Evolutionary conservation across 2,329 filamentous ascomycete species (phyloP).

Genomic region (Alternaria tenuissima): DNA sequence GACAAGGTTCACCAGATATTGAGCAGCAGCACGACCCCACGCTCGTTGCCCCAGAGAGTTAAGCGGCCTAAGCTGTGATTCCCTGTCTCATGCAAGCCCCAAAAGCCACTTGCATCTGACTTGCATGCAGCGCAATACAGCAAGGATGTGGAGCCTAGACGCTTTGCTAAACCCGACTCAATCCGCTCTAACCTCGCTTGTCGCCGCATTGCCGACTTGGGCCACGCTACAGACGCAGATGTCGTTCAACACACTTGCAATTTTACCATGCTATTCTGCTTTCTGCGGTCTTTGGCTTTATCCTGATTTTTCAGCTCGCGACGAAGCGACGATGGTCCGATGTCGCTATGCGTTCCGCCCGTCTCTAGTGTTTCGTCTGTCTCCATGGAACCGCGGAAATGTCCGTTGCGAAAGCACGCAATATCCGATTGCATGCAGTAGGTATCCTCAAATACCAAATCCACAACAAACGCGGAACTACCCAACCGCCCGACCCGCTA

Average conservation of each 20-base stretch:
- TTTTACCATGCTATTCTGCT: slow-evolving; percentile 16
- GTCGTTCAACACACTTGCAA: slow-evolving; percentile 20
- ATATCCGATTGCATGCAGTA: slow-evolving; percentile 10
- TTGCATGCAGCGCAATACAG: slow-evolving; percentile 27
- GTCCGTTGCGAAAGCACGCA: slow-evolving; percentile 4
- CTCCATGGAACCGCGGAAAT: slow-evolving; percentile 24
- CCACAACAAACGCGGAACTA: slow-evolving; percentile 15
- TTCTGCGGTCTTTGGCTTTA: slow-evolving; percentile 7
- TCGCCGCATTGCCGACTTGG: slow-evolving; percentile 18
- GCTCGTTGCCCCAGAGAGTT: slow-evolving; percentile 28
- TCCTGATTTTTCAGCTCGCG: slow-evolving; percentile 5
- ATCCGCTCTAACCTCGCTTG: slow-evolving; percentile 22
- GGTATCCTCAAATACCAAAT: slow-evolving; percentile 1
- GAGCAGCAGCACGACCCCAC: slow-evolving; percentile 24
- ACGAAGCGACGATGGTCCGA: slow-evolving; percentile 6
- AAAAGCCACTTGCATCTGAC: slow-evolving; percentile 37
- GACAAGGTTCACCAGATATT: slow-evolving; percentile 17
- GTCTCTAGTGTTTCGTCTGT: neutral
- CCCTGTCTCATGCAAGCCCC: slow-evolving; percentile 31
- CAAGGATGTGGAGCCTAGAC: slow-evolving; percentile 36
- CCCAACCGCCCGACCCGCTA: slow-evolving; percentile 22
- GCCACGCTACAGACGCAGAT: slow-evolving; percentile 24
- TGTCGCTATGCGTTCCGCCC: slow-evolving; percentile 7
- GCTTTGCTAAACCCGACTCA: slow-evolving; percentile 24
- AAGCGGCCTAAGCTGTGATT: slow-evolving; percentile 23